Percentiles rank a stretch among this genome's conserved stretches.
Conservation (phyloP, 2,329 filamentous ascomycete genomes). For the Coniochaeta sp. region DNA sequence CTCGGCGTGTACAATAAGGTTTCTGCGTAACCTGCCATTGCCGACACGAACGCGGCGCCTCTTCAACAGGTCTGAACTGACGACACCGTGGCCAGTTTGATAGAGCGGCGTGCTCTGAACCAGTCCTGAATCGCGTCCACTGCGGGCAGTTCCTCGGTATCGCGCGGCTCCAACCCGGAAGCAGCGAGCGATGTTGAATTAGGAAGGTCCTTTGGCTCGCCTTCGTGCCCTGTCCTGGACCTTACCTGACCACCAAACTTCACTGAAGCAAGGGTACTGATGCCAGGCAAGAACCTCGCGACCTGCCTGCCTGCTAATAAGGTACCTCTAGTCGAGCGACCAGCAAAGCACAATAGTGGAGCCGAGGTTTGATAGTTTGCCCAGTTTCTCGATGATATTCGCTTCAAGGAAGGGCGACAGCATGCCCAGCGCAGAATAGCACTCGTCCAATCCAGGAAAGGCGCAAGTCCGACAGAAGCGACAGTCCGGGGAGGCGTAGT, state of each 20-base stretch:
- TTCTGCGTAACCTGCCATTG: conserved; percentile 1
- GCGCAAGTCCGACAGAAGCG: background rate
- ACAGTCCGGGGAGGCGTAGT: background rate
- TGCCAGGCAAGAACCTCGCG: background rate
- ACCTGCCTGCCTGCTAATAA: too few species aligned
- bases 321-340: background rate
- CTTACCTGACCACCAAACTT: background rate
- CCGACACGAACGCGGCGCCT: background rate
- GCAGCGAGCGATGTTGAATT: background rate
- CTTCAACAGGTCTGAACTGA: background rate
- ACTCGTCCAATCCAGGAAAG: background rate
- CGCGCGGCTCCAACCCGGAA: background rate
- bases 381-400: background rate
- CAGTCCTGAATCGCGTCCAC: background rate
- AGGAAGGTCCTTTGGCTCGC: conserved; percentile 1
- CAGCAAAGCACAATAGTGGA: background rate
- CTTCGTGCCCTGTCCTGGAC: background rate
- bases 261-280: background rate
- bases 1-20: background rate
- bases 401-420: background rate
- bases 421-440: background rate
- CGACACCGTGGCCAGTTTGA: background rate
- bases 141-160: background rate
- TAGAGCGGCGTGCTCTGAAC: background rate
- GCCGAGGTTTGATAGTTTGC: background rate